Conservation (phyloP, 164 flowering plant genomes). For the Protea cynaroides region DNA sequence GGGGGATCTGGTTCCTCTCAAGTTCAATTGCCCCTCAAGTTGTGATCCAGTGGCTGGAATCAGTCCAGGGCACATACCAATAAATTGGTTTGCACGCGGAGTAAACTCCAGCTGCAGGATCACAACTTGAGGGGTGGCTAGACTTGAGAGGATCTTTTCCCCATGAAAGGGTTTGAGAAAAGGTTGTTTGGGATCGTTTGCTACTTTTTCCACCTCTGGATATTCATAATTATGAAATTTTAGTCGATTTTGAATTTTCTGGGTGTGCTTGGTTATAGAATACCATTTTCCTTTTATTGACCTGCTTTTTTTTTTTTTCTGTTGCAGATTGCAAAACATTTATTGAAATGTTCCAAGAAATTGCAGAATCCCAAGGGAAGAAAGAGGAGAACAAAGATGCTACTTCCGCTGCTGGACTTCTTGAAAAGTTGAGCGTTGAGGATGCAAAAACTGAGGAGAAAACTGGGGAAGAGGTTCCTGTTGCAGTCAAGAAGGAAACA, state of each 20-base stretch:
- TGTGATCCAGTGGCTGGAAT: too few species aligned
- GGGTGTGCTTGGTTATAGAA: background rate
- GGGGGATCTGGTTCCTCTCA: too few species aligned
- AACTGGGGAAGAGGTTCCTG: slow-evolving; percentile 6
- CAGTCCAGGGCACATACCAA: too few species aligned
- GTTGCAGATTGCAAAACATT: slow-evolving; percentile 14
- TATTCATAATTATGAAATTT: background rate
- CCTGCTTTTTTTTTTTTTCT: background rate
- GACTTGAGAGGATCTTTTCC: too few species aligned
- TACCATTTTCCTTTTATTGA: background rate
- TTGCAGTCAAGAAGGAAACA: slow-evolving; percentile 7
- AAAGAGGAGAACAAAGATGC: slow-evolving; percentile 10
- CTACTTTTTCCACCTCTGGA: too few species aligned
- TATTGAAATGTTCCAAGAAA: slow-evolving; percentile 16
- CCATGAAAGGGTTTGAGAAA: too few species aligned
- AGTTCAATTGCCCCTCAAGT: too few species aligned
- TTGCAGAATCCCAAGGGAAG: slow-evolving; percentile 16
- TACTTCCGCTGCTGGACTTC: slow-evolving; percentile 13
- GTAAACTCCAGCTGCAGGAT: too few species aligned
- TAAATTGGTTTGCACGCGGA: too few species aligned
- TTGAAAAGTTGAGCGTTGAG: slow-evolving; percentile 13
- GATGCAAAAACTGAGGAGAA: slow-evolving; percentile 12
- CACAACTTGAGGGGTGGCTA: too few species aligned
- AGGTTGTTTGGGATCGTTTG: too few species aligned
- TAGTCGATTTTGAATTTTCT: background rate